Percentiles rank a stretch among this genome's conserved stretches.
These are phyloP conservation scores for Eutreptiella sp. DNA, from an alignment of 208 protist genomes.

Conservation along the genomic window DNA sequence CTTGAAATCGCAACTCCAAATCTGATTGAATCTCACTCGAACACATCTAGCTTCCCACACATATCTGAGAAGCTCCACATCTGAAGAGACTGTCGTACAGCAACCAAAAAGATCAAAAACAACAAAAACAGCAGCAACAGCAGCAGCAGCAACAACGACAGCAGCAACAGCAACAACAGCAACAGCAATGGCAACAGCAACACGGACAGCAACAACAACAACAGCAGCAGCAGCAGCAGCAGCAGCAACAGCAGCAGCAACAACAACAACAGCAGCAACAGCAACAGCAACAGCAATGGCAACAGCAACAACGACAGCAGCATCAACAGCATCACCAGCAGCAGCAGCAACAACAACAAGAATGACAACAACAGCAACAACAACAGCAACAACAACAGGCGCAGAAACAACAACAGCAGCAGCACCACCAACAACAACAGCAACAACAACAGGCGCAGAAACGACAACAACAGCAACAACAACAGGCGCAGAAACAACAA, in stretches of 20 bases:
- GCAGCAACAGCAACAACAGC: constrained; percentile 2
- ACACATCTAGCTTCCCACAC: too few species aligned
- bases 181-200: constrained; percentile 3
- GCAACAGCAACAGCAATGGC: constrained; percentile 18
- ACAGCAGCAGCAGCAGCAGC: constrained; percentile 19
- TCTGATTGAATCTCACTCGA: too few species aligned
- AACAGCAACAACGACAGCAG: constrained; percentile 19
- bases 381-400: background rate
- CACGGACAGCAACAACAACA: constrained; percentile 16
- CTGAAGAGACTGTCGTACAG: too few species aligned
- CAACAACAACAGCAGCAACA: constrained; percentile 22
- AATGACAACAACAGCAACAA: constrained; percentile 2
- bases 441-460: background rate
- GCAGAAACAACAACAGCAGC: constrained; percentile 1
- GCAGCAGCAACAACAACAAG: constrained; percentile 1
- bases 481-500: background rate
- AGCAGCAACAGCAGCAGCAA: constrained; percentile 20
- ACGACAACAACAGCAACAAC: constrained; percentile 4
- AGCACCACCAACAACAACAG: background rate
- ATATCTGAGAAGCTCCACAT: too few species aligned
- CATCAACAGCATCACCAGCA: constrained; percentile 15
- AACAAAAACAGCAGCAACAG: constrained; percentile 19
- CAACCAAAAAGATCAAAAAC: background rate
- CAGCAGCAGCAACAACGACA: constrained; percentile 2
- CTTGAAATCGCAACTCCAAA: too few species aligned